Percentiles rank a stretch among this genome's conserved stretches.
Evolutionary conservation across 805 yeast genomes (phyloP).

Genomic region (Saccharomycopsis babjevae): DNA sequence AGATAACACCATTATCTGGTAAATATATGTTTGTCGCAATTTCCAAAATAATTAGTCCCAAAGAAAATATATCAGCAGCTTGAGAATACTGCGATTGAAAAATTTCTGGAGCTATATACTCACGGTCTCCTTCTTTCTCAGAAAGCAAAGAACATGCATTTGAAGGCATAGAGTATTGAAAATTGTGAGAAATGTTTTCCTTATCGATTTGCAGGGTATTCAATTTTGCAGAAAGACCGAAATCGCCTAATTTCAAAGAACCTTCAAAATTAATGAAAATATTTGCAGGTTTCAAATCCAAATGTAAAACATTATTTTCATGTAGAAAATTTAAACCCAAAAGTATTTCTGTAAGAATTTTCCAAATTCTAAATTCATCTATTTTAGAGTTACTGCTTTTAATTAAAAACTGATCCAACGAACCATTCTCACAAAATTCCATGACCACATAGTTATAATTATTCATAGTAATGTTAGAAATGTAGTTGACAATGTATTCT

Average conservation of each 20-base stretch:
- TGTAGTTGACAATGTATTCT: conserved; percentile 14
- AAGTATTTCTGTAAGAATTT: conserved; percentile 78
- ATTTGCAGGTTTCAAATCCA: conserved; percentile 93
- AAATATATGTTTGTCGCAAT: conserved; percentile 90
- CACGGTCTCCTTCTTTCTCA: conserved; percentile 95
- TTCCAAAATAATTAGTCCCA: conserved; percentile 87
- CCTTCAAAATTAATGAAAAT: conserved; percentile 93
- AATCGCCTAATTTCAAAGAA: conserved; percentile 86
- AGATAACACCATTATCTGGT: conserved; percentile 93
- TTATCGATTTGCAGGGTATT: background rate
- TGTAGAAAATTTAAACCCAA: conserved; percentile 79
- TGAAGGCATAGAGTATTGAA: background rate
- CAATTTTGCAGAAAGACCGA: conserved; percentile 74
- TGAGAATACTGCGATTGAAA: conserved; percentile 76
- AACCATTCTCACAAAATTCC: conserved; percentile 92
- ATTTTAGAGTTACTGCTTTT: conserved; percentile 47
- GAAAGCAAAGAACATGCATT: background rate
- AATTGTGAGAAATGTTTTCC: background rate
- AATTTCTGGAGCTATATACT: conserved; percentile 95
- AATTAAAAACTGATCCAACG: conserved; percentile 66
- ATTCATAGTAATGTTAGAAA: conserved; percentile 12
- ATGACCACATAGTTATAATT: conserved; percentile 65
- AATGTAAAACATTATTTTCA: conserved; percentile 60
- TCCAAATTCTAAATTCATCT: conserved; percentile 98
- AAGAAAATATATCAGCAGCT: conserved; percentile 88